Percentiles rank a stretch among this genome's conserved stretches.
These are phyloP conservation scores for Poa pratensis DNA, from an alignment of 176 grass and related monocot genomes.

Conservation along the genomic window DNA sequence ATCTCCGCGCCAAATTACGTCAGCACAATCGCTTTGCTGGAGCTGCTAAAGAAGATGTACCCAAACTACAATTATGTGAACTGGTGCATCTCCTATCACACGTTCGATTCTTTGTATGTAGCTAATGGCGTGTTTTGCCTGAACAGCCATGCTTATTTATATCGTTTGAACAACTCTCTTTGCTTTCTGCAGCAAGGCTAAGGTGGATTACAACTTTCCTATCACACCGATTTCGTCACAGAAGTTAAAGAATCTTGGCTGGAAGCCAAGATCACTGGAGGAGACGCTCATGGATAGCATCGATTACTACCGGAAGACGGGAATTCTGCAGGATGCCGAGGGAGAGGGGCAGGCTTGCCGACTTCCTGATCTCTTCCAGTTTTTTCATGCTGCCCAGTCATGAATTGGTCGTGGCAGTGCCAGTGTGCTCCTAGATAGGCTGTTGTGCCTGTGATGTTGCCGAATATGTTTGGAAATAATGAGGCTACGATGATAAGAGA, in stretches of 20 bases:
- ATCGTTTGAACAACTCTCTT: neutral
- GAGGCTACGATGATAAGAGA: neutral
- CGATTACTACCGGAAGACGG: conserved; percentile 42
- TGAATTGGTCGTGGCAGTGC: neutral
- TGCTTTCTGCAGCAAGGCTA: conserved; percentile 30
- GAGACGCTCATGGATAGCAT: conserved; percentile 51
- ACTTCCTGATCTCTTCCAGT: neutral
- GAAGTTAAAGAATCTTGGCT: conserved; percentile 53
- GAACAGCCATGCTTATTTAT: neutral
- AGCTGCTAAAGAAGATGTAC: conserved; percentile 45
- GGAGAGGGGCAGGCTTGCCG: conserved; percentile 10
- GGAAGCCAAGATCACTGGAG: conserved; percentile 49
- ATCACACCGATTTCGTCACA: conserved; percentile 12
- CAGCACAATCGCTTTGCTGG: neutral
- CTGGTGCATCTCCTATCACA: conserved; percentile 21
- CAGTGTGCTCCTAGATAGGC: neutral
- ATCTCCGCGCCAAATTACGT: conserved; percentile 40
- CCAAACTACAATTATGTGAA: conserved; percentile 49
- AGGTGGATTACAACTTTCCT: neutral
- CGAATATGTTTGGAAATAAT: neutral
- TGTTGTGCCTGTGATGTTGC: neutral
- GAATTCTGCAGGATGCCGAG: conserved; percentile 37
- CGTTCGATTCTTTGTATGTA: neutral
- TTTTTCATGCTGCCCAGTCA: neutral
- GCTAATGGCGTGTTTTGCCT: neutral